Percentiles rank a stretch among this genome's conserved stretches.
Evolutionary conservation across 2,329 filamentous ascomycete species (phyloP).

Genomic region (Chrysoporthe puriensis): DNA sequence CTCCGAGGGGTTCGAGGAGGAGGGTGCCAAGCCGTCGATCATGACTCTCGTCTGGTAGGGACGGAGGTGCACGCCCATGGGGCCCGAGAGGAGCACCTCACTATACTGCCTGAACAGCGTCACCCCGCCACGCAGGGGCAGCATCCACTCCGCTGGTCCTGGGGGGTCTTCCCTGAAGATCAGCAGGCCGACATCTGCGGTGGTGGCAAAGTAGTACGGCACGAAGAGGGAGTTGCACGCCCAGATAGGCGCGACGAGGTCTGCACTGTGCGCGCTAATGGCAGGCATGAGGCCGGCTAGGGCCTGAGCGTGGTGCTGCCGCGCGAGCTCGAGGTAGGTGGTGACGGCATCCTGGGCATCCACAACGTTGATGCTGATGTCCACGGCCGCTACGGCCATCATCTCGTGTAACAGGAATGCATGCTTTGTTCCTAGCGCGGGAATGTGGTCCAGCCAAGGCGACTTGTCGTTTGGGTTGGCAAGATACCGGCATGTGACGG

Average conservation of each 20-base stretch:
- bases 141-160: slow-evolving; percentile 34
- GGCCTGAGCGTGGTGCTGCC: slow-evolving; percentile 33
- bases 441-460: slow-evolving; percentile 31
- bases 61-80: slow-evolving; percentile 30
- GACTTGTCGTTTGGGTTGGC: slow-evolving; percentile 28
- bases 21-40: not conserved
- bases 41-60: slow-evolving; percentile 19
- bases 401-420: slow-evolving; percentile 34
- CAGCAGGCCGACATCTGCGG: slow-evolving; percentile 31
- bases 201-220: slow-evolving; percentile 33
- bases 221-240: slow-evolving; percentile 34
- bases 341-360: slow-evolving; percentile 12
- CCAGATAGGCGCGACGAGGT: slow-evolving; percentile 32
- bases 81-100: slow-evolving; percentile 24
- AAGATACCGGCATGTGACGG: slow-evolving; percentile 28
- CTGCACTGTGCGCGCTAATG: slow-evolving; percentile 23
- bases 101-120: slow-evolving; percentile 24
- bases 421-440: slow-evolving; percentile 31
- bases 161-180: slow-evolving; percentile 32
- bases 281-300: slow-evolving; percentile 33
- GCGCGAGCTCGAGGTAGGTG: slow-evolving; percentile 29
- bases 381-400: slow-evolving; percentile 33
- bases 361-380: slow-evolving; percentile 27
- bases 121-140: slow-evolving; percentile 32
- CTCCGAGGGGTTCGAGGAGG: slow-evolving; percentile 19